Evolutionary conservation across 352 stramenopile genomes (phyloP).

Genomic region (Phytophthora sp.): DNA sequence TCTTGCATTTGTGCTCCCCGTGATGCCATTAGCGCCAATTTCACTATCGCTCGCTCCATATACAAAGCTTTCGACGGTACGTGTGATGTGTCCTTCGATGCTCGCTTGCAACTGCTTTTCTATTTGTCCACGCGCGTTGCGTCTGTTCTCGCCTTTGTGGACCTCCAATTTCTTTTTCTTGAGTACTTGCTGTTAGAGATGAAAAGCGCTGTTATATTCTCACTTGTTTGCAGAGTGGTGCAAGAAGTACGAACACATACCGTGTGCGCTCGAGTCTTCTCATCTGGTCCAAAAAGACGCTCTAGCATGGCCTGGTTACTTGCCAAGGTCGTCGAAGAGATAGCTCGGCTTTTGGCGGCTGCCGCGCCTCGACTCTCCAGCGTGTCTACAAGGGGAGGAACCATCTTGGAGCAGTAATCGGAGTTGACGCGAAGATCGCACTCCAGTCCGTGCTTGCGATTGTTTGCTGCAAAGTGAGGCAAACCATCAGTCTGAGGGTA

Average conservation of each 20-base stretch:
- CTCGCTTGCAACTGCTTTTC: constrained; percentile 90
- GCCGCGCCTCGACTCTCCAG: constrained; percentile 56
- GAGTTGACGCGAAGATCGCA: constrained; percentile 76
- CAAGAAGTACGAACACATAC: constrained; percentile 30
- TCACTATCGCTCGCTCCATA: constrained; percentile 32
- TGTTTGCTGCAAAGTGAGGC: constrained; percentile 43
- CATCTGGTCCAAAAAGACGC: constrained; percentile 73
- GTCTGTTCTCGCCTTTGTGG: constrained; percentile 74
- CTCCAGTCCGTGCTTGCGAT: constrained; percentile 72
- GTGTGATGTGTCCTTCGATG: constrained; percentile 89
- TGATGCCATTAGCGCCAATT: neutral
- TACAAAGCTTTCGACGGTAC: constrained; percentile 79
- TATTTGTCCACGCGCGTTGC: constrained; percentile 76
- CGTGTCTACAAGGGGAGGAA: constrained; percentile 65
- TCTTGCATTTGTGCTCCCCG: constrained; percentile 11
- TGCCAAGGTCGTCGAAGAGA: constrained; percentile 48
- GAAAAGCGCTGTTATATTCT: neutral
- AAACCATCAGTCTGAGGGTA: too few relatives aligned
- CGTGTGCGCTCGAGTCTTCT: constrained; percentile 62
- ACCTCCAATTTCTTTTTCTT: constrained; percentile 86
- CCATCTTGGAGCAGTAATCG: constrained; percentile 79
- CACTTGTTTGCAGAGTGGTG: too few relatives aligned
- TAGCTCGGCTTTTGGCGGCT: constrained; percentile 43
- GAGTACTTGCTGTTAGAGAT: constrained; percentile 57
- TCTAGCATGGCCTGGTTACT: constrained; percentile 83